Conservation (phyloP, 176 grass and related monocot genomes). For the Avena atlantica region DNA sequence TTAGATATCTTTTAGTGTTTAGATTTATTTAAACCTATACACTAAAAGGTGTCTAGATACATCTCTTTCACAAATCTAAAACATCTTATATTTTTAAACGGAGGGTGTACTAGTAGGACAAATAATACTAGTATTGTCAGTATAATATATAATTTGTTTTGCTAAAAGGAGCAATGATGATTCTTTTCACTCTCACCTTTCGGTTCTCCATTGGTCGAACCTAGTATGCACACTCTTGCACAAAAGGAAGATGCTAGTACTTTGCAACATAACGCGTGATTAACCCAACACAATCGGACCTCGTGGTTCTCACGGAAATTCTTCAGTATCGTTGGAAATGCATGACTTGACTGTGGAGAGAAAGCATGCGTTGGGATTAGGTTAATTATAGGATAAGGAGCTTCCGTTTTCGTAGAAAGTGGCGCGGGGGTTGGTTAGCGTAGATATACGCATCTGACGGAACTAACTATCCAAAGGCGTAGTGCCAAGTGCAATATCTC, state of each 20-base stretch:
- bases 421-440: background rate
- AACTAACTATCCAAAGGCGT: background rate
- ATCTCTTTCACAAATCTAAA: no score
- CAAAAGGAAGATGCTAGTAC: background rate
- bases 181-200: background rate
- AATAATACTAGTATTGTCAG: background rate
- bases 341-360: no score
- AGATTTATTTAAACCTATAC: no score
- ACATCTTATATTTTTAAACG: no score
- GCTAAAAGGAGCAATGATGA: background rate
- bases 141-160: background rate
- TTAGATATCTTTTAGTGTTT: no score
- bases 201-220: background rate
- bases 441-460: background rate
- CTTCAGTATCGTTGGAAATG: no score
- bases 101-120: no score
- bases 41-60: no score
- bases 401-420: background rate
- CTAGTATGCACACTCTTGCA: background rate
- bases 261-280: background rate
- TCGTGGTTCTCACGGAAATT: background rate
- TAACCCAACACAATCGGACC: background rate
- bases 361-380: background rate
- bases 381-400: background rate
- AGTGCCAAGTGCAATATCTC: background rate